Evolutionary conservation across 805 yeast species (phyloP).

Genomic region (Grigorovia yakushimaensis): DNA sequence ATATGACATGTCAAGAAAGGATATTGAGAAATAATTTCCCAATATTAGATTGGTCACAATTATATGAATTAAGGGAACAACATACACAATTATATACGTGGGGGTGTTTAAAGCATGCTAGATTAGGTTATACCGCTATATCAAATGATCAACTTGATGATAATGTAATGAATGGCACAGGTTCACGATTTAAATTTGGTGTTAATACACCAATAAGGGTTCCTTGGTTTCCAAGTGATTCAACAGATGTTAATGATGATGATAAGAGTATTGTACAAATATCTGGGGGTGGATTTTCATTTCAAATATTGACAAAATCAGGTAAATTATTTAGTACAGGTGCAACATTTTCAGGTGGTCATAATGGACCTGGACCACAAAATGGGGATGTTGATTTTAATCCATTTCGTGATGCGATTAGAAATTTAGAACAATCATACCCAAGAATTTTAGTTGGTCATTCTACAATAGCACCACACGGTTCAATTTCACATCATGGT

Average conservation of each 20-base stretch:
- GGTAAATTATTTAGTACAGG: slow-evolving; percentile 55
- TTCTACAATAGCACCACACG: slow-evolving; percentile 7
- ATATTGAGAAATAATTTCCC: slow-evolving; percentile 15
- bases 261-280: slow-evolving; percentile 25
- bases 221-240: slow-evolving; percentile 19
- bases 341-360: slow-evolving; percentile 32
- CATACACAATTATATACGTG: slow-evolving; percentile 23
- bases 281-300: slow-evolving; percentile 56
- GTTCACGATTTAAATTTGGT: slow-evolving; percentile 20
- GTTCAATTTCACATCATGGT: slow-evolving; percentile 15
- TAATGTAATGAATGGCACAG: slow-evolving; percentile 14
- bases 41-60: slow-evolving; percentile 18
- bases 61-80: slow-evolving; percentile 15
- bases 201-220: slow-evolving; percentile 22
- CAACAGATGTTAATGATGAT: slow-evolving; percentile 9
- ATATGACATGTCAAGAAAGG: slow-evolving; percentile 20
- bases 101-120: slow-evolving; percentile 27
- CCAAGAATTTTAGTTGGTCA: slow-evolving; percentile 13
- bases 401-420: slow-evolving; percentile 22
- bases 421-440: slow-evolving; percentile 15
- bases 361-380: slow-evolving; percentile 34
- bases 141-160: slow-evolving; percentile 15
- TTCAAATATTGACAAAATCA: slow-evolving; percentile 44
- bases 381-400: slow-evolving; percentile 28
- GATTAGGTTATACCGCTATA: slow-evolving; percentile 23